Percentiles rank a stretch among this genome's conserved stretches.
These are phyloP conservation scores for Ophiostoma tasmaniense DNA, from an alignment of 2,329 filamentous ascomycete genomes.

Conservation along the genomic window DNA sequence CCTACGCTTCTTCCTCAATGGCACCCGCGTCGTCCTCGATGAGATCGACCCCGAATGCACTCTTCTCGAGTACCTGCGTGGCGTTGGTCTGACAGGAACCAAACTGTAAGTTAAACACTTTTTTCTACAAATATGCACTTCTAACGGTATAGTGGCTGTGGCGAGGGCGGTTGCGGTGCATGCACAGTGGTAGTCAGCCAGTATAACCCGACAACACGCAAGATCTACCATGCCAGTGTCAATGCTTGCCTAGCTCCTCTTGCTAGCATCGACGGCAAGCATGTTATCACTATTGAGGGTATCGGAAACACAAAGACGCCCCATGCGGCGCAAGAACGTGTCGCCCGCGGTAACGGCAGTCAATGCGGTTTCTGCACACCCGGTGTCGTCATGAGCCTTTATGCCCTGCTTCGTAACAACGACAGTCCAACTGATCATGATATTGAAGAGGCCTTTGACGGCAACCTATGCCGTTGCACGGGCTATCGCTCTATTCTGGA, in stretches of 20 bases:
- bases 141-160: conserved; percentile 56
- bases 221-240: conserved; percentile 92
- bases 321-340: conserved; percentile 82
- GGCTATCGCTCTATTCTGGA: conserved; percentile 92
- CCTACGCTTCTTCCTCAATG: conserved; percentile 87
- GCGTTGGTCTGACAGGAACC: conserved; percentile 87
- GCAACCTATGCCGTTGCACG: conserved; percentile 90
- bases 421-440: conserved; percentile 68
- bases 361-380: conserved; percentile 91
- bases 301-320: conserved; percentile 82
- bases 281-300: conserved; percentile 95
- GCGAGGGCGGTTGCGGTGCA: conserved; percentile 91
- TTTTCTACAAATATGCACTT: neutral
- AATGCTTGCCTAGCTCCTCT: conserved; percentile 93
- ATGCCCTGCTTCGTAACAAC: conserved; percentile 83
- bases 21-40: conserved; percentile 78
- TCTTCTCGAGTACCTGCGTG: conserved; percentile 83
- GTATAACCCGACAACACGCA: conserved; percentile 82
- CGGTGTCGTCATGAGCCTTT: conserved; percentile 95
- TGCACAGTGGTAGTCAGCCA: conserved; percentile 94
- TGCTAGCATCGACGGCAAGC: conserved; percentile 90
- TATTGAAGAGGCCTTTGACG: conserved; percentile 93
- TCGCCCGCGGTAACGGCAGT: conserved; percentile 84
- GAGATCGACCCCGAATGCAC: conserved; percentile 86
- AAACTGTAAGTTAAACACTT: conserved; percentile 53